Base-by-base conservation (phyloP, 495 filamentous ascomycete genomes). In the Cercophora sp. region DNA sequence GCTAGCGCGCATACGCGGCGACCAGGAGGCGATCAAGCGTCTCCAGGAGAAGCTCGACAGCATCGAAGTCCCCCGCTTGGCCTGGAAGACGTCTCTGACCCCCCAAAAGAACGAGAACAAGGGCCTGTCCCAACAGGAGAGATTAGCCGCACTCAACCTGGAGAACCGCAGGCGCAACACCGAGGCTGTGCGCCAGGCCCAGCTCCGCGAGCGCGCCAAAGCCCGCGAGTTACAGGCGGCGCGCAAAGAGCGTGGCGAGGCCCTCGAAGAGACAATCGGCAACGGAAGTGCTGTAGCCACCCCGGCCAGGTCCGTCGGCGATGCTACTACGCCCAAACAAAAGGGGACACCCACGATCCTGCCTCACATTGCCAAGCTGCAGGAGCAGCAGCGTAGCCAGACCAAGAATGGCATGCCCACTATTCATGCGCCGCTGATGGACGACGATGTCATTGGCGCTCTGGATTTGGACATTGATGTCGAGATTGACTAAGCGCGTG, bases 381-480 rank as follows among this genome's bases (percentile, higher is more conserved):
- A 74, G 54, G 68, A 79, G 57, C 79, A 82, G 70, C 79, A 83
- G 69, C 77, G 78, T 55, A 69, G 69, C 22, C 62, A 66, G 44
- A 78, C 80, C 55, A 76, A 72, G 56, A 80, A 75, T 27, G 84
- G 84, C 5, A 68, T 87, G 52, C 78, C 81, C 1, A 77, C 79
- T 29, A 85, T 91, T 51, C 78, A 83, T 41, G 80, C 84, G 61
- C 83, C 85, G 16, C 80, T 91, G 46, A 86, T 83, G 70, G 87
- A 91, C 49, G 89, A 94, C 57, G 88, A 92, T 64, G 85, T 90
- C 55, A 89, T 94, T 62, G 88, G 84, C 0, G 79, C 84, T 11
- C 69, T 92, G 65, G 88, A 92, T 66, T 67, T 94, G 54, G 89
- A 86, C 9, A 87, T 93, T 59, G 88, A 93, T 49, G 82, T 89